Evolutionary conservation across 257 asterid genomes (phyloP).

Genomic region (Solanum raphanifolium): DNA sequence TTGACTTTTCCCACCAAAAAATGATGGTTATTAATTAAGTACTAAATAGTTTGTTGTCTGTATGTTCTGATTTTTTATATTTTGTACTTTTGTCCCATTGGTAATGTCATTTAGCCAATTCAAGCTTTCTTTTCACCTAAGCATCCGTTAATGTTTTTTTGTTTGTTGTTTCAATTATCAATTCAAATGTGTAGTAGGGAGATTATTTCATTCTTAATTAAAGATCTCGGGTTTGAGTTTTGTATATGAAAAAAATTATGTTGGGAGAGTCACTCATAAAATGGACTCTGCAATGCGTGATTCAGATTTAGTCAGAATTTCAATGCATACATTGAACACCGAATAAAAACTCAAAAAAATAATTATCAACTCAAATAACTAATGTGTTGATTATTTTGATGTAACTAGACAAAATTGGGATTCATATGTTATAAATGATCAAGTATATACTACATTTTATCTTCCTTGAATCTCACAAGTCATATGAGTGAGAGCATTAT

Average conservation of each 20-base stretch:
- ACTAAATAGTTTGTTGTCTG: neutral
- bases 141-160: neutral
- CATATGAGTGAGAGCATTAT: neutral
- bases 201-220: too few species aligned
- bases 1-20: neutral
- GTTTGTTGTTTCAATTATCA: neutral
- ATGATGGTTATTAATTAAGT: neutral
- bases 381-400: neutral
- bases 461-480: neutral
- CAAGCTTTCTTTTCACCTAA: neutral
- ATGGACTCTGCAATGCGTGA: accelerated
- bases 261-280: neutral
- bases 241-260: too few species aligned
- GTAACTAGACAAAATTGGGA: neutral
- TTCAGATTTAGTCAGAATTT: accelerated
- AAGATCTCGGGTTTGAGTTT: too few species aligned
- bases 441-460: neutral
- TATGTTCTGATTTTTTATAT: neutral
- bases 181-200: neutral
- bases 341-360: neutral
- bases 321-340: accelerated
- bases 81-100: neutral
- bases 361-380: neutral
- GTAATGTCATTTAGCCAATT: neutral
- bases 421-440: neutral